Conservation (phyloP, 345 rosid species). For the Euphorbia peplus region DNA sequence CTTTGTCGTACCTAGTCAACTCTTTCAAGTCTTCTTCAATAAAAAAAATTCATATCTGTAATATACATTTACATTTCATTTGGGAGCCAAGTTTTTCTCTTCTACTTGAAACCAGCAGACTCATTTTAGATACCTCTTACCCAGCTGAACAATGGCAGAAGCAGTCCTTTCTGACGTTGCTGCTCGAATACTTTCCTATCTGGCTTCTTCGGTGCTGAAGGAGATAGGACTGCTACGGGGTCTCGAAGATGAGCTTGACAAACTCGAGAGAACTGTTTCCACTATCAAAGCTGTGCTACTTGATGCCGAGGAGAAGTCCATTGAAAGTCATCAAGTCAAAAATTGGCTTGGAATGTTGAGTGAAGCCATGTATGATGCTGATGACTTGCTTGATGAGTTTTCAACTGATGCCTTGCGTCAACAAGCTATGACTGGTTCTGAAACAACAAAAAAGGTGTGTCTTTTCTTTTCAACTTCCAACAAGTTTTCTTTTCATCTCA, state of each 20-base stretch:
- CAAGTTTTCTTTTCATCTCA: conserved; percentile 7
- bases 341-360: conserved; percentile 29
- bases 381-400: conserved; percentile 37
- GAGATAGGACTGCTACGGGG: neutral
- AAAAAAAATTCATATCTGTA: no score
- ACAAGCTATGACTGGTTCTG: neutral
- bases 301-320: neutral
- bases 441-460: neutral
- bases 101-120: no score
- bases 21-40: no score
- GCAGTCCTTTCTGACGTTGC: conserved; percentile 4
- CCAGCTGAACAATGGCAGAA: conserved; percentile 21
- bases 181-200: neutral
- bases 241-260: neutral
- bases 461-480: no score
- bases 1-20: no score
- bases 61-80: no score
- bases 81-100: no score
- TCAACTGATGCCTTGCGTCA: conserved; percentile 9
- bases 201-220: neutral
- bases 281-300: neutral
- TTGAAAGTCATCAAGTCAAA: neutral
- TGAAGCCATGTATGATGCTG: conserved; percentile 29
- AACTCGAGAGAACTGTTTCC: neutral
- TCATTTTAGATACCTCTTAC: no score